Percentiles rank a stretch among this genome's conserved stretches.
These are phyloP conservation scores for Cercospora nicotianae DNA, from an alignment of 2,329 filamentous ascomycete genomes.

Conservation along the genomic window DNA sequence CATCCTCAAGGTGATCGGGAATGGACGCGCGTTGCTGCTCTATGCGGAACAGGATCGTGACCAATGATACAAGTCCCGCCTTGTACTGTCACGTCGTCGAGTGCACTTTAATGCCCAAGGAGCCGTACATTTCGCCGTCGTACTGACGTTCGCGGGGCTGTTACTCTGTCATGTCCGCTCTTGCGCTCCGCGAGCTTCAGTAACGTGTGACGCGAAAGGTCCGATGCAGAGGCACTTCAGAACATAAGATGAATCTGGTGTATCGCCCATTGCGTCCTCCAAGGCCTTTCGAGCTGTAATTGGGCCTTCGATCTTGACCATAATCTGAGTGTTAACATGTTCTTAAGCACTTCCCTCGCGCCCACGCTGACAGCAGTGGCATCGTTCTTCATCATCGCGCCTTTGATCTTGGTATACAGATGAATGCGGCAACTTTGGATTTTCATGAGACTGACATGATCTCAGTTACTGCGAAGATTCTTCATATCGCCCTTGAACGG, in stretches of 20 bases:
- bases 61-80: neutral
- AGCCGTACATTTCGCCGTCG: neutral
- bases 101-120: neutral
- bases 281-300: neutral
- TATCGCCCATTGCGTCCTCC: neutral
- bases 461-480: neutral
- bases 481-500: constrained; percentile 25
- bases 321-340: neutral
- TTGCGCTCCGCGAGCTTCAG: neutral
- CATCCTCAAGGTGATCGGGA: neutral
- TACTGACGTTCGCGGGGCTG: neutral
- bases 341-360: neutral
- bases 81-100: neutral
- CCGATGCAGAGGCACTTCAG: neutral
- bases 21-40: neutral
- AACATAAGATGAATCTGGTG: neutral
- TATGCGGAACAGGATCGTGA: neutral
- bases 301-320: neutral
- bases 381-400: neutral
- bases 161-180: neutral
- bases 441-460: neutral
- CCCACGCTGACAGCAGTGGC: neutral
- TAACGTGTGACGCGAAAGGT: neutral
- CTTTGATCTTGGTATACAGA: neutral
- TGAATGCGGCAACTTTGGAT: neutral